These are phyloP conservation scores for Orbilia ellipsospora DNA, from an alignment of 2,329 filamentous ascomycete species.

Conservation along the genomic window DNA sequence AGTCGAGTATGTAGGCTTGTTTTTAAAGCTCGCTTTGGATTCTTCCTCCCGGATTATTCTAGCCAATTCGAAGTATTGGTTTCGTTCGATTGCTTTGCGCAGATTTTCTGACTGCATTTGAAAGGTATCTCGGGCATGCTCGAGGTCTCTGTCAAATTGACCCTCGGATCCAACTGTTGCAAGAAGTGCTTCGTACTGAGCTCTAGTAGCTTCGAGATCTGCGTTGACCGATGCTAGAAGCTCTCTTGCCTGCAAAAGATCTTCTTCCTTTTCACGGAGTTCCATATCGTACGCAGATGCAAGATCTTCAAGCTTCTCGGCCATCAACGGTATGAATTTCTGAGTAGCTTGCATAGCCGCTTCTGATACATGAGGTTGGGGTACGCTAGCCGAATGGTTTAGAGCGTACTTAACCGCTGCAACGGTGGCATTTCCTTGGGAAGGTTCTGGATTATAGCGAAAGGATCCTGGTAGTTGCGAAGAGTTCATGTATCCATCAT, in stretches of 20 bases:
- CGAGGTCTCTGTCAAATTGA: constrained; percentile 56
- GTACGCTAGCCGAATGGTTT: constrained; percentile 56
- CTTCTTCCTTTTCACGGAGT: constrained; percentile 77
- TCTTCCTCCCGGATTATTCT: constrained; percentile 48
- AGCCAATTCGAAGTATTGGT: constrained; percentile 51
- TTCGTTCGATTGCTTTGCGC: constrained; percentile 47
- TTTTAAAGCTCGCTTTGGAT: constrained; percentile 45
- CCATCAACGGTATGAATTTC: constrained; percentile 75
- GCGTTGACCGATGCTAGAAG: constrained; percentile 75
- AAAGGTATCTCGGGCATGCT: constrained; percentile 42
- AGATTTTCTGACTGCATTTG: constrained; percentile 38
- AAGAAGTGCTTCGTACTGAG: constrained; percentile 57
- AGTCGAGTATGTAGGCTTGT: constrained; percentile 53
- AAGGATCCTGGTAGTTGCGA: constrained; percentile 58
- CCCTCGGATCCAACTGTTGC: constrained; percentile 56
- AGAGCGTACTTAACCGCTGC: constrained; percentile 58
- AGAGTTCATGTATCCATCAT: constrained; percentile 63
- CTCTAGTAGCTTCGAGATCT: constrained; percentile 64
- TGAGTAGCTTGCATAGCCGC: constrained; percentile 76
- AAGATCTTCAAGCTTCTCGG: constrained; percentile 78
- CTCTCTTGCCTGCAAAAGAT: constrained; percentile 74
- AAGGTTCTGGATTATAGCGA: constrained; percentile 37
- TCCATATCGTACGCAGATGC: constrained; percentile 79
- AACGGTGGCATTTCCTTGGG: constrained; percentile 57
- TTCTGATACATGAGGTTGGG: constrained; percentile 67